phyloP scores from a whole-genome alignment of 2,329 filamentous ascomycete species.

The Pseudopyricularia cyperi region DNA sequence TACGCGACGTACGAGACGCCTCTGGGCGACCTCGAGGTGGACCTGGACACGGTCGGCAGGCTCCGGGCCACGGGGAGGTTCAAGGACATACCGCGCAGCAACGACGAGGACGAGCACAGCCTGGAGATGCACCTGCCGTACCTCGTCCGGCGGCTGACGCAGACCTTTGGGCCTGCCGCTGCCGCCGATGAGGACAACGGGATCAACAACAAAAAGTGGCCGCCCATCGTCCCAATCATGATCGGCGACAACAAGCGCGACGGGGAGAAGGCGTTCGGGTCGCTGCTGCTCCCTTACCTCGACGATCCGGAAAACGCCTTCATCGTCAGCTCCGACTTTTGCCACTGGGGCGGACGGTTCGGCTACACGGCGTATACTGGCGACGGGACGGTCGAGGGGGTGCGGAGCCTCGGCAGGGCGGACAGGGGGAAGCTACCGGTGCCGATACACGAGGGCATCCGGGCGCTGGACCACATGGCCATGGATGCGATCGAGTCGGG shows the following conservation, averaged over 20 bases:
- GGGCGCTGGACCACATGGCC: constrained; percentile 62
- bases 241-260: constrained; percentile 58
- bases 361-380: constrained; percentile 68
- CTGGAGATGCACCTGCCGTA: constrained; percentile 96
- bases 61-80: constrained; percentile 42
- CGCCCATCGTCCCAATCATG: constrained; percentile 72
- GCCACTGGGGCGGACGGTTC: constrained; percentile 85
- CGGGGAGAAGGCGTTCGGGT: constrained; percentile 57
- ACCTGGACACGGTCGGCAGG: constrained; percentile 38
- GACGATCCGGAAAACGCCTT: constrained; percentile 66
- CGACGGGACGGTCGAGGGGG: constrained; percentile 22
- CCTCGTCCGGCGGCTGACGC: constrained; percentile 62
- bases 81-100: constrained; percentile 46
- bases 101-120: constrained; percentile 79
- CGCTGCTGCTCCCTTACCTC: constrained; percentile 65
- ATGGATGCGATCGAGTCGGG: constrained; percentile 79
- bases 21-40: constrained; percentile 56
- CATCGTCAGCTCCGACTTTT: constrained; percentile 89
- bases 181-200: constrained; percentile 11
- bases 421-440: constrained; percentile 14
- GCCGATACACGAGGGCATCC: constrained; percentile 74
- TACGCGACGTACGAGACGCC: constrained; percentile 63
- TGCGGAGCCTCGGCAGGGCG: constrained; percentile 21
- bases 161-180: constrained; percentile 35
- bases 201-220: constrained; percentile 40